A percentile compares a stretch with the other conserved stretches of the same genome.
These are phyloP conservation scores for Tylopilus rubrobrunneus DNA, from an alignment of 768 basidiomycete genomes.

Conservation along the genomic window DNA sequence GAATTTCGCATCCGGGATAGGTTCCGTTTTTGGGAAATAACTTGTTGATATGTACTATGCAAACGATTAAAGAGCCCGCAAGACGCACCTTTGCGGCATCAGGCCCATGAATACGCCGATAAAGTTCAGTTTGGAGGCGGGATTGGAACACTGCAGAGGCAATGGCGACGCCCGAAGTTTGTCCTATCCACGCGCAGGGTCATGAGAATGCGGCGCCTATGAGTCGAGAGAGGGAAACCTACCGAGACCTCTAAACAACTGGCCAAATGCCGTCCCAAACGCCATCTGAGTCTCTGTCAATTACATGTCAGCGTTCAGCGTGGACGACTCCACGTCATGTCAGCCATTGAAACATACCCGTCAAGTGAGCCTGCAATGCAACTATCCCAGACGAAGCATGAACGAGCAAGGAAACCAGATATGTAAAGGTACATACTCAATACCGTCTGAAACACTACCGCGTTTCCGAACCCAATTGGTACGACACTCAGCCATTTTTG, in stretches of 20 bases:
- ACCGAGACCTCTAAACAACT: constrained; percentile 22
- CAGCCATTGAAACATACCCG: not conserved
- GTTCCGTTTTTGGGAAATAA: not conserved
- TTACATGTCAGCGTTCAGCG: not conserved
- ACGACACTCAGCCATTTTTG: constrained; percentile 21
- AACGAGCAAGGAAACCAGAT: not conserved
- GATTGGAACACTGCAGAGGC: constrained; percentile 22
- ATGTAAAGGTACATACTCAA: not conserved
- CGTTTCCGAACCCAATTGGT: not conserved
- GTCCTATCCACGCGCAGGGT: constrained; percentile 2
- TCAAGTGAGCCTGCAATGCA: constrained; percentile 1
- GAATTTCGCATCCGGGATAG: too few species aligned
- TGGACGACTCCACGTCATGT: not conserved
- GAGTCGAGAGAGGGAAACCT: not conserved
- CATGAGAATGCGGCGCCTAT: not conserved
- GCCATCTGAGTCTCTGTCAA: constrained; percentile 17
- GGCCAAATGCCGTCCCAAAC: constrained; percentile 23
- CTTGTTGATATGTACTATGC: not conserved
- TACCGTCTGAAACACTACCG: constrained; percentile 8
- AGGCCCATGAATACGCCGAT: constrained; percentile 10
- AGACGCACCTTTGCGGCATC: constrained; percentile 6
- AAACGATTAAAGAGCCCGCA: not conserved
- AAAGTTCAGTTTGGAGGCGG: constrained; percentile 15
- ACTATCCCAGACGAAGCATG: not conserved
- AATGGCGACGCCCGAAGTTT: constrained; percentile 20